Conservation (phyloP, 768 basidiomycete genomes). For the Brasilioporus rufonigricans region DNA sequence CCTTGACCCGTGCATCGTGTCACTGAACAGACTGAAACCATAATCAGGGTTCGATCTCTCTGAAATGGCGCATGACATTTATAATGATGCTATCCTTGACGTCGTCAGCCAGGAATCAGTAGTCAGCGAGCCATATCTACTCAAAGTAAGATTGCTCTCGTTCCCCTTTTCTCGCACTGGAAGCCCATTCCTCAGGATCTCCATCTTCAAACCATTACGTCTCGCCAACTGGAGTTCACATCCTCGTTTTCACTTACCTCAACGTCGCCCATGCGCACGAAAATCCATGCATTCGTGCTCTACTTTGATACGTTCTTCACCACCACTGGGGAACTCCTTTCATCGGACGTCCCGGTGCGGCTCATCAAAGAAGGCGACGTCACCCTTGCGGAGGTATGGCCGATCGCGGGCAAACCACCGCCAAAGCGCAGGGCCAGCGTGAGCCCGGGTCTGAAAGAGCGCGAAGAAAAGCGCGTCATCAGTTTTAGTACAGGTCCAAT, state of each 20-base stretch:
- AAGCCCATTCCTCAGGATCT: conserved; percentile 57
- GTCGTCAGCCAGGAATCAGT: conserved; percentile 65
- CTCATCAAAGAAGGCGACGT: conserved; percentile 26
- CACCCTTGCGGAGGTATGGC: conserved; percentile 76
- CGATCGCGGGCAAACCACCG: conserved; percentile 64
- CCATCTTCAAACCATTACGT: conserved; percentile 57
- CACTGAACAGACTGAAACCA: background rate
- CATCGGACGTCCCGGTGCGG: conserved; percentile 51
- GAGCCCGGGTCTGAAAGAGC: conserved; percentile 42
- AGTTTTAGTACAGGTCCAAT: conserved; percentile 91
- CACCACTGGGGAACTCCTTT: conserved; percentile 49
- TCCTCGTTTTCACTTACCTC: conserved; percentile 73
- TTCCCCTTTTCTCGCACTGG: background rate
- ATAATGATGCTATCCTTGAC: conserved; percentile 83
- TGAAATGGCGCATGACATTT: conserved; percentile 72
- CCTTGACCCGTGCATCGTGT: background rate
- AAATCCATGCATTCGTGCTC: conserved; percentile 77
- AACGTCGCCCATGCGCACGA: conserved; percentile 55
- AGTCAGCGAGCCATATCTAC: conserved; percentile 55
- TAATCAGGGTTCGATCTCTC: conserved; percentile 81
- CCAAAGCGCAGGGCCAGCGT: conserved; percentile 58
- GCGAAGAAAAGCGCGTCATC: conserved; percentile 39
- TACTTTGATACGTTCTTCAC: conserved; percentile 80
- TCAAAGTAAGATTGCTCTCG: conserved; percentile 56
- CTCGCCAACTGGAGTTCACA: conserved; percentile 76